Evolutionary conservation across 352 stramenopile species (phyloP), one percentile per base, ranked within the genome.

Genomic region (Pilasporangium apinafurcum): DNA sequence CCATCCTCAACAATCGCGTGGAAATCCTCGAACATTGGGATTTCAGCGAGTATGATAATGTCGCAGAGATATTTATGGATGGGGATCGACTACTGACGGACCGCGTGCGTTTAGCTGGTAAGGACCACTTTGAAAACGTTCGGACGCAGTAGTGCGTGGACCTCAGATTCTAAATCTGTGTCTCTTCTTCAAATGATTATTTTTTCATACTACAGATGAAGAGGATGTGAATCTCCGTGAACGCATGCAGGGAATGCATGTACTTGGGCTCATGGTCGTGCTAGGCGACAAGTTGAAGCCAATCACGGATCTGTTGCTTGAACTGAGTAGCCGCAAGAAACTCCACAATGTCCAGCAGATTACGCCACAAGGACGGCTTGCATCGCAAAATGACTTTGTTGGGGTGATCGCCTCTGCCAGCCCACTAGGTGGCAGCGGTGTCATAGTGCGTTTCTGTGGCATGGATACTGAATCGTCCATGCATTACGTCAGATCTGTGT

Each of bases 11-110:
- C 42, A 73, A 77, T 17, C 75, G 79, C 37, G 72, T 44, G 3
- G 79, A 91, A 53, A 81, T 62, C 12, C 53, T 85, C 17, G 79
- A 91, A 50, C 70, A 91, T 43, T 91, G 79, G 79, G 71, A 86
- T 26, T 88, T 91, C 48, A 56, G 60, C 25, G 72, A 84, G 42
- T 91, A 91, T 49, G 79, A 89, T 44, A 89, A 56, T 28, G 60
- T 44, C 17, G 68, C 58, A 4, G 68, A 87, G 37, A 67, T 90
- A 13, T 83, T 70, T 52, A 46, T 86, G 10, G 66, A 53, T n/a
- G 60, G 45, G 26, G 47, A 67, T 17, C 65, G 65, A 1, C 51
- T 92, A 31, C 46, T 92, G 24, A 79, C 62, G 2, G 78, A 93
- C 37, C 78, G 78, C 18, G 68, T 90, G 29, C 69, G 74, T 5